Conservation (phyloP, 345 rosid genomes). For the Populus alba region DNA sequence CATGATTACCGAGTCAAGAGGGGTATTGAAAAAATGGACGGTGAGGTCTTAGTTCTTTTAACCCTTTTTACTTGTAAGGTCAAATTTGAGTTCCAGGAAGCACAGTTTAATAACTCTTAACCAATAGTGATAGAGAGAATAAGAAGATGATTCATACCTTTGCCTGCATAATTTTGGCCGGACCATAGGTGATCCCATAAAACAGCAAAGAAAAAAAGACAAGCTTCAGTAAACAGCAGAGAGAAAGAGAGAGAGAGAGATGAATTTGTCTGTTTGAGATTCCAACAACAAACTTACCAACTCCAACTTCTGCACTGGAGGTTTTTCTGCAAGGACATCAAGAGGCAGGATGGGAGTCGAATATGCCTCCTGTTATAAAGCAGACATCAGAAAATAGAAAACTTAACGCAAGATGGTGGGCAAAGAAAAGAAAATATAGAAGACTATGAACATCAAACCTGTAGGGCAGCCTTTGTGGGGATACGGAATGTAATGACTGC, state of each 20-base stretch:
- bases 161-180: constrained; percentile 50
- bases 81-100: neutral
- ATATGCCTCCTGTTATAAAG: constrained; percentile 59
- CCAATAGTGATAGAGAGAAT: neutral
- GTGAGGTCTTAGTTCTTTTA: neutral
- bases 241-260: neutral
- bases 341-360: constrained; percentile 82
- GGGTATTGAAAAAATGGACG: neutral
- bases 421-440: neutral
- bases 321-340: constrained; percentile 80
- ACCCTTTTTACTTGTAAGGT: neutral
- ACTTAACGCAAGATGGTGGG: neutral
- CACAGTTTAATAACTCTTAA: neutral
- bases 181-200: constrained; percentile 36
- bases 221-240: constrained; percentile 13
- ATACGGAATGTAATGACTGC: constrained; percentile 85
- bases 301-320: constrained; percentile 61
- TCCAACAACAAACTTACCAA: constrained; percentile 43
- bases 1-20: neutral
- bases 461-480: constrained; percentile 74
- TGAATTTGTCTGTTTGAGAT: neutral
- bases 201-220: constrained; percentile 27
- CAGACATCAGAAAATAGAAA: constrained; percentile 2
- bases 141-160: constrained; percentile 56
- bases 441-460: constrained; percentile 42